Evolutionary conservation across 2,329 filamentous ascomycete genomes (phyloP), one percentile per base, ranked within the genome.

Genomic region (Neofusicoccum kwambonambiense): DNA sequence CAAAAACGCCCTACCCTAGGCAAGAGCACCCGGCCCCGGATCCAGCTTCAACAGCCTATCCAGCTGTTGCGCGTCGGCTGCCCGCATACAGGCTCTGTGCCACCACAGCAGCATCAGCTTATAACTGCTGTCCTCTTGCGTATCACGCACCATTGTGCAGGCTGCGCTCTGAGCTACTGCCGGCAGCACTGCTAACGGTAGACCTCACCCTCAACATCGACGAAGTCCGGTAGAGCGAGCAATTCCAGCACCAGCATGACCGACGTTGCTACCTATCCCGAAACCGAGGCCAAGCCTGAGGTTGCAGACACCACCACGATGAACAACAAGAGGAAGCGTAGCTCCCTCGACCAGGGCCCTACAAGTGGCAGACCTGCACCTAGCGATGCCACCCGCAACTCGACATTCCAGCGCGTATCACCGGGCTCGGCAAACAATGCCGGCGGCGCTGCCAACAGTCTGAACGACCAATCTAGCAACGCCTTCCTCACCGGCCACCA

Each of bases 301-400:
- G 67, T 77, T 67, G 70, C 73, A 60, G 64, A 71, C 11, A 65
- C 70, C 15, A 72, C 74, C 62, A 71, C 71, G 15, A 31, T 62
- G 27, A 65, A 62, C 58, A 79, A 77, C 69, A 82, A 82, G 71
- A 75, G 80, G 62, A 82, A 82, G 74, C 79, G 80, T 65, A 79
- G 80, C 57, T 73, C 78, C 35, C 76, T 79, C 65, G 80, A 82
- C 60, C 73, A 78, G 74, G 75, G 78, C 70, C 67, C 73, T 65
- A 71, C 67, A 67, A 68, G 71, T 35, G 54, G 72, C 41, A 71
- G 80, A 58, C 70, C 78, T 34, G 75, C 76, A 17, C 76, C 76
- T 37, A 50, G 64, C 52, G 64, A 68, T 35, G 54, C 62, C 31
- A 13, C 69, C 39, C 66, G 66, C 52, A 52, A 39, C 13, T 62